Evolutionary conservation across 306 rosid species (phyloP).

Genomic region (Castanea crenata): DNA sequence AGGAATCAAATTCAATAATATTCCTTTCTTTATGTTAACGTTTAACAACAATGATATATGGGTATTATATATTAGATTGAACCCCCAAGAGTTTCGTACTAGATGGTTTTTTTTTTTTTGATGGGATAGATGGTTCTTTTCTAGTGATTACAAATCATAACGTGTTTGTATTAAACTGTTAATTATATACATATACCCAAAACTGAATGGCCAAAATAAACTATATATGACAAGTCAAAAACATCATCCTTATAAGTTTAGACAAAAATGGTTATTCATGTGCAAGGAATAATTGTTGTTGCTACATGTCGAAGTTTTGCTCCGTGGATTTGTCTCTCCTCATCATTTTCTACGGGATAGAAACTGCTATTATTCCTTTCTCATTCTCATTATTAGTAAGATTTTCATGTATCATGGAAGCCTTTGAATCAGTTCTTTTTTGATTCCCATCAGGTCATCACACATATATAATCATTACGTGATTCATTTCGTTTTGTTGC

Average conservation of each 20-base stretch:
- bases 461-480: not conserved
- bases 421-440: conserved; percentile 33
- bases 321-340: conserved; percentile 6
- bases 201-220: too few relatives aligned
- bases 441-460: conserved; percentile 16
- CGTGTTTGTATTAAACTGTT: not conserved
- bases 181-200: too few relatives aligned
- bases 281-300: conserved; percentile 16
- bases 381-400: conserved; percentile 33
- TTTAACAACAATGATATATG: not conserved
- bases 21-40: not conserved
- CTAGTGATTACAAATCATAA: too few relatives aligned
- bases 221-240: too few relatives aligned
- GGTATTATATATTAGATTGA: not conserved
- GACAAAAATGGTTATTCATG: not conserved
- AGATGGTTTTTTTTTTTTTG: not conserved
- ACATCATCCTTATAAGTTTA: too few relatives aligned
- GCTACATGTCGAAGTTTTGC: conserved; percentile 16
- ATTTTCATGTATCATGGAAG: conserved; percentile 25
- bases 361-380: conserved; percentile 16
- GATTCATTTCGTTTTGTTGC: conserved; percentile 17
- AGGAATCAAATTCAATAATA: not conserved
- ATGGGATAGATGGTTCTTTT: too few relatives aligned
- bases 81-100: not conserved
- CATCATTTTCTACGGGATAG: conserved; percentile 3